A percentile compares a stretch with the other conserved stretches of the same genome.
Evolutionary conservation across 2,329 filamentous ascomycete species (phyloP).

Genomic region (Pestalotiopsis sp.): DNA sequence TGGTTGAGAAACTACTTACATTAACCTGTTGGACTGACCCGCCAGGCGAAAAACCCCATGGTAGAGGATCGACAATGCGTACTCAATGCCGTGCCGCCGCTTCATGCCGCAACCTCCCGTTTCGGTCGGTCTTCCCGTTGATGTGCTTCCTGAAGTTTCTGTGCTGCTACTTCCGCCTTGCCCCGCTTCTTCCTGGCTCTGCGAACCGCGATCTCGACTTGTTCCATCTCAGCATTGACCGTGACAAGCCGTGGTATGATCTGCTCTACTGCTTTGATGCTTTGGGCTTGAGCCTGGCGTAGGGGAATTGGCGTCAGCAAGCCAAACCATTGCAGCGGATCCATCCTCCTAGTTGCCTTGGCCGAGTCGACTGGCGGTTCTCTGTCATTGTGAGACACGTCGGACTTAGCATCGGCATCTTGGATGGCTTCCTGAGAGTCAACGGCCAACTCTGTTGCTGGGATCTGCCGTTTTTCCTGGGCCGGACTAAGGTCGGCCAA

Average conservation of each 20-base stretch:
- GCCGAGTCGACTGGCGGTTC: constrained; percentile 14
- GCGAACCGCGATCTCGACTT: constrained; percentile 71
- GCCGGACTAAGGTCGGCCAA: not conserved
- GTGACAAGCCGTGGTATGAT: constrained; percentile 61
- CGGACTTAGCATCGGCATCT: constrained; percentile 16
- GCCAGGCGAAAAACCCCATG: not conserved
- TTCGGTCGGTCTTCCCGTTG: not conserved
- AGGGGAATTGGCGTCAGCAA: constrained; percentile 55
- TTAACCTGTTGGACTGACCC: not conserved
- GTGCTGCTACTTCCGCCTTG: constrained; percentile 44
- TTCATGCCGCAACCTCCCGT: constrained; percentile 11
- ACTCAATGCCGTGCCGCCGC: not conserved
- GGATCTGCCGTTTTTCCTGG: not conserved
- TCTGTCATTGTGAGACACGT: constrained; percentile 13
- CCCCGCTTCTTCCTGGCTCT: constrained; percentile 59
- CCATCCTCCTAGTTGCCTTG: constrained; percentile 29
- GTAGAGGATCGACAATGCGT: not conserved
- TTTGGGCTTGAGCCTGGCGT: constrained; percentile 61
- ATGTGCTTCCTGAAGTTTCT: constrained; percentile 24
- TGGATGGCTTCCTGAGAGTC: not conserved
- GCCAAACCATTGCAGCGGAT: constrained; percentile 65
- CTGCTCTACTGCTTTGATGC: constrained; percentile 57
- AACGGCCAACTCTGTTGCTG: too few species aligned
- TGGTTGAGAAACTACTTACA: not conserved
- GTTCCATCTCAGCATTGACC: constrained; percentile 62